Base-by-base conservation (phyloP, 1,284 basidiomycete genomes). In the Papiliotrema flavescens region DNA sequence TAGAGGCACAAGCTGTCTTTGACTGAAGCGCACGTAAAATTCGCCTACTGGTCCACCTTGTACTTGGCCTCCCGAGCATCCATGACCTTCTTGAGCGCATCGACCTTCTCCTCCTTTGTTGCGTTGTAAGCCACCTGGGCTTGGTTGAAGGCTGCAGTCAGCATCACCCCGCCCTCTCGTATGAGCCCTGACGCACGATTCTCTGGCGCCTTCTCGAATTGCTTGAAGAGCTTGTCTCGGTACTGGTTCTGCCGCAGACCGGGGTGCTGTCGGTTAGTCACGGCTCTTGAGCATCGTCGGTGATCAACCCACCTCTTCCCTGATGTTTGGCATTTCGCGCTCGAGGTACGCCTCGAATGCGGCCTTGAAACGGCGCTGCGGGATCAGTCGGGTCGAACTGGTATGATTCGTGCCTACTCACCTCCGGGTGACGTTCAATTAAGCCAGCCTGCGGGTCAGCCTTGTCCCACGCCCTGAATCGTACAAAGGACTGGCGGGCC, bases 271-370 rank as follows among this genome's bases (percentile, higher is more conserved):
- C 3, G 4, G 26, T 44, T 32, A 44, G 35, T 11, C 6, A 17
- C 13, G 11, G 22, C 24, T 5, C 19, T 5, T 1, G 3, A 2
- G 19, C 39, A 24, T 44, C 14, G 11, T 36, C 15, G 19, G 22
- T 46, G 43, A 14, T 24, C 37, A 26, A 61, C 72, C 61, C 51
- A 76, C 88, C 24, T 97, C 91, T 61, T 82, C 76, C 70, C 83
- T 86, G 58, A 88, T 64, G 23, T 81, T 85, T 0, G 94, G 90
- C 63, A 98, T 78, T 69, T 96, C 89, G 3, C 84, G 81, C 64
- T 97, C 93, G 69, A 89, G 85, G 77, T 94, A 98, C 3, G 90
- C 91, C 69, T 94, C 91, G 64, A 89, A 93, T 6, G 92, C 89
- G 39, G 86, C 91, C 84, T 94, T 94, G 82, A 88, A 92, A 57